A percentile compares a stretch with the other conserved stretches of the same genome.
Conservation (phyloP, 2,329 filamentous ascomycete genomes). For the Plectosphaerella sp. region DNA sequence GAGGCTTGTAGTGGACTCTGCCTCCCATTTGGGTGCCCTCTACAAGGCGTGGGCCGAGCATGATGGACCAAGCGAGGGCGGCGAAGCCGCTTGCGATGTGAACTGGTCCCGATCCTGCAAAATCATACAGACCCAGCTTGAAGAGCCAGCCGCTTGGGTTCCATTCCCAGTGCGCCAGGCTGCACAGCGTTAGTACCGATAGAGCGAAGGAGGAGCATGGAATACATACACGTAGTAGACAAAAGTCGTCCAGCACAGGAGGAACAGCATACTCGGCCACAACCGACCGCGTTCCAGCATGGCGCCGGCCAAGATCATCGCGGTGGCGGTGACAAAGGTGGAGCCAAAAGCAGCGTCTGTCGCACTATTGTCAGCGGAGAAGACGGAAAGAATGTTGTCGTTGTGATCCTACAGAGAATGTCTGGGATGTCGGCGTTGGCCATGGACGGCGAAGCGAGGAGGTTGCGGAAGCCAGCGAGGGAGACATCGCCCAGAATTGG, state of each 20-base stretch:
- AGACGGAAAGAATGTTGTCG: background rate
- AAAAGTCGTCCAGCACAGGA: slow-evolving; percentile 59
- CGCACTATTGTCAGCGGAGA: background rate
- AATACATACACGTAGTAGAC: slow-evolving; percentile 46
- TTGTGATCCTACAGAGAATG: slow-evolving; percentile 18
- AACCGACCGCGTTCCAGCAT: slow-evolving; percentile 31
- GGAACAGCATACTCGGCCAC: slow-evolving; percentile 53
- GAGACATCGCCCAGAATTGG: slow-evolving; percentile 30
- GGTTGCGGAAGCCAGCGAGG: slow-evolving; percentile 26
- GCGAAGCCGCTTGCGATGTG: slow-evolving; percentile 60
- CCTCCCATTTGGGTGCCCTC: too few relatives aligned
- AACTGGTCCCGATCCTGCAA: slow-evolving; percentile 59
- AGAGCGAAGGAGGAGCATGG: background rate
- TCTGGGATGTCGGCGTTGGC: slow-evolving; percentile 30
- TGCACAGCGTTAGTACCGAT: slow-evolving; percentile 4
- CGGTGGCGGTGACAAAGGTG: slow-evolving; percentile 31
- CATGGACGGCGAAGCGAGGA: slow-evolving; percentile 29
- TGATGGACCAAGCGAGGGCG: slow-evolving; percentile 60
- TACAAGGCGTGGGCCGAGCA: slow-evolving; percentile 40
- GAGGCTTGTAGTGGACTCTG: slow-evolving; percentile 39
- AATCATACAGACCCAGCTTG: slow-evolving; percentile 55
- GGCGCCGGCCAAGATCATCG: slow-evolving; percentile 33
- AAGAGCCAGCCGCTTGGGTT: slow-evolving; percentile 62
- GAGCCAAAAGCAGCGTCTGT: slow-evolving; percentile 27
- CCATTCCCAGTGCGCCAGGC: slow-evolving; percentile 64